Evolutionary conservation across 176 grass and related monocot species (phyloP), one percentile per base, ranked within the genome.

Genomic region (Musa acuminata): DNA sequence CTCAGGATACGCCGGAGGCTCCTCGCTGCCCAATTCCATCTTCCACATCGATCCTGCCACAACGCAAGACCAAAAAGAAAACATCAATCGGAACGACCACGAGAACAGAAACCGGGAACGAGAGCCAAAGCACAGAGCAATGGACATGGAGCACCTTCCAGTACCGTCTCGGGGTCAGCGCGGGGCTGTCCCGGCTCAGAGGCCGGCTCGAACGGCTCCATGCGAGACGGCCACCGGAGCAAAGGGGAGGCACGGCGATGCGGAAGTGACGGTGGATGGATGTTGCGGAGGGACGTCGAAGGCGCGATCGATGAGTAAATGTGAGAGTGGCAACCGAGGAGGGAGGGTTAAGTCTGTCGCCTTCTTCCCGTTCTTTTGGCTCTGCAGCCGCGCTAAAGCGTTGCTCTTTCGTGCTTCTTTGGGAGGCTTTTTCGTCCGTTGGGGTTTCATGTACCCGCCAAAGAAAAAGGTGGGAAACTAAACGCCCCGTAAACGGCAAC

Each of bases 1-100:
- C 75, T 93, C 95, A 68, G 95, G 95, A 66, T 85, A 89, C 70
- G 52, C 13, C 66, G 26, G 24, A 1, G 27, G 27, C 27, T 48
- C 66, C 35, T 29, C 13, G 0, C 14, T 35, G 19, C 66, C 66
- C 26, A 69, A 49, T 48, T 69, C 66, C 66, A 69, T 43, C 66
- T 35, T 8, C 66, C 27, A 48, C 66, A 69, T 48, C 26, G 66
- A 19, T 19, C 14, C 66, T 69, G 35, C 66, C 66, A 13, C 2
- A 16, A 49, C 3, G 0, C 27, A 69, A 69, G 9, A 22, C 27
- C 5, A 48, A 27, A 67, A 29, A 9, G 19, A 68, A 1, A 19
- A 35, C 2, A 69, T 8, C 4, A 49, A 29, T 43, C 35, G 35
- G n/a, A 67, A 35, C 24, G 16, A 22, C 64, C 5, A 1, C 60